Percentiles rank a stretch among this genome's conserved stretches.
Evolutionary conservation across 352 stramenopile genomes (phyloP).

Genomic region (Thraustochytrium sp.): DNA sequence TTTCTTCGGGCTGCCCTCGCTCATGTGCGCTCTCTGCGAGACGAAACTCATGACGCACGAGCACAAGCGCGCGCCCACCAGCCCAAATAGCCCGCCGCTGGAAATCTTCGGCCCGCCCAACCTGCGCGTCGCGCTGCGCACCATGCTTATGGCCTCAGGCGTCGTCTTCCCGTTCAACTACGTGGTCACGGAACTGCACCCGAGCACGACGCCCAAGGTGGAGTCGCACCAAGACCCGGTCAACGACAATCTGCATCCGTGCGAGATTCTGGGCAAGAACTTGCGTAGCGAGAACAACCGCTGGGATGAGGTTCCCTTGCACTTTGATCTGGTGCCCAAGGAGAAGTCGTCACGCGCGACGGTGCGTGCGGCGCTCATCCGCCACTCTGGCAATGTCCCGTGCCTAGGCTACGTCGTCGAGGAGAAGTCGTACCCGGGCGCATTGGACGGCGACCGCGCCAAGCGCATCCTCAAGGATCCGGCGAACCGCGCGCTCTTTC

Average conservation of each 20-base stretch:
- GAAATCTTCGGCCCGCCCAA: slow-evolving; percentile 15
- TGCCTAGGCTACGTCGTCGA: slow-evolving; percentile 73
- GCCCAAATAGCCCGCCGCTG: neutral
- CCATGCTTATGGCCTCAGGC: neutral
- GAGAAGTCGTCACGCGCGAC: neutral
- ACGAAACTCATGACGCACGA: neutral
- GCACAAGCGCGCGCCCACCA: neutral
- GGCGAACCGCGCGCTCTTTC: slow-evolving; percentile 58
- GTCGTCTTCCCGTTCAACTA: neutral
- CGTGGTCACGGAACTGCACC: slow-evolving; percentile 8
- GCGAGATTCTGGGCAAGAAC: neutral
- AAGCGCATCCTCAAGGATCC: slow-evolving; percentile 54
- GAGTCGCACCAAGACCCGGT: neutral
- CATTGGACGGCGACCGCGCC: slow-evolving; percentile 60
- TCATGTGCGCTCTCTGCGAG: slow-evolving; percentile 37
- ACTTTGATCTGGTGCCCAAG: neutral
- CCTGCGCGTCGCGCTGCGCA: neutral
- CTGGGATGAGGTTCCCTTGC: neutral
- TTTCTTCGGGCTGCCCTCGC: slow-evolving; percentile 47
- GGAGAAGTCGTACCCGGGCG: slow-evolving; percentile 60
- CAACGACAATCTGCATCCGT: neutral
- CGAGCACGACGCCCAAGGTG: neutral
- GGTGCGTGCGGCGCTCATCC: neutral
- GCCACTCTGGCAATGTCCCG: slow-evolving; percentile 47
- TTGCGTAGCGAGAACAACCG: neutral